Conservation (phyloP, 1,284 basidiomycete genomes). For the Malassezia furfur region DNA sequence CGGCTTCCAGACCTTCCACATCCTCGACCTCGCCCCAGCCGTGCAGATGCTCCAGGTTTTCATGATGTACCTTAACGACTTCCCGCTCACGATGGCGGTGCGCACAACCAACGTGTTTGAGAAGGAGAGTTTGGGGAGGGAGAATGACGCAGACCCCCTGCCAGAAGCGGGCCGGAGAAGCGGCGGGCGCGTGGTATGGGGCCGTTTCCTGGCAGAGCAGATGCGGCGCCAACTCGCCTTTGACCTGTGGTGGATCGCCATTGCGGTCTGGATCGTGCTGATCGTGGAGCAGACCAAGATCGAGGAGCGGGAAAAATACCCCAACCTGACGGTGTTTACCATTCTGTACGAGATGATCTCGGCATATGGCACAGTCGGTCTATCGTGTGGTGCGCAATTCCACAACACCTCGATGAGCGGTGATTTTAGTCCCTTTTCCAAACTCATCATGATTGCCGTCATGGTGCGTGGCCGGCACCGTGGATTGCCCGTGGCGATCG, state of each 20-base stretch:
- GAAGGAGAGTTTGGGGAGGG: conserved; percentile 54
- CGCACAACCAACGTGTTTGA: conserved; percentile 99
- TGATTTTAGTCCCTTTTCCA: conserved; percentile 67
- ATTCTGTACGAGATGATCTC: conserved; percentile 69
- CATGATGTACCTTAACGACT: conserved; percentile 56
- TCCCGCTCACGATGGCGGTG: conserved; percentile 60
- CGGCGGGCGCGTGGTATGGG: conserved; percentile 54
- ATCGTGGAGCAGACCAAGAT: conserved; percentile 44
- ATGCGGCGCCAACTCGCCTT: conserved; percentile 79
- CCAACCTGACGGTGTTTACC: conserved; percentile 53
- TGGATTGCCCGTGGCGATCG: conserved; percentile 65
- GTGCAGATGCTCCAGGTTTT: conserved; percentile 69
- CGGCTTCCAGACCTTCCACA: conserved; percentile 68
- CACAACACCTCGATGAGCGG: conserved; percentile 68
- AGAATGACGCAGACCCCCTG: conserved; percentile 8
- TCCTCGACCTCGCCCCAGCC: conserved; percentile 67
- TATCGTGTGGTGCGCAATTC: conserved; percentile 60
- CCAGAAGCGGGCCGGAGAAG: not conserved
- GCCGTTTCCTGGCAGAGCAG: conserved; percentile 66
- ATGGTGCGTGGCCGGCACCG: conserved; percentile 91
- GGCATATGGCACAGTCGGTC: conserved; percentile 52
- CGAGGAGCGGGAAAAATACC: conserved; percentile 24
- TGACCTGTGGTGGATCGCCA: conserved; percentile 47
- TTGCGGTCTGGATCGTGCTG: conserved; percentile 46
- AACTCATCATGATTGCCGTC: conserved; percentile 66